Evolutionary conservation across 441 rosid genomes (phyloP).

Genomic region (Isatis lusitanica): DNA sequence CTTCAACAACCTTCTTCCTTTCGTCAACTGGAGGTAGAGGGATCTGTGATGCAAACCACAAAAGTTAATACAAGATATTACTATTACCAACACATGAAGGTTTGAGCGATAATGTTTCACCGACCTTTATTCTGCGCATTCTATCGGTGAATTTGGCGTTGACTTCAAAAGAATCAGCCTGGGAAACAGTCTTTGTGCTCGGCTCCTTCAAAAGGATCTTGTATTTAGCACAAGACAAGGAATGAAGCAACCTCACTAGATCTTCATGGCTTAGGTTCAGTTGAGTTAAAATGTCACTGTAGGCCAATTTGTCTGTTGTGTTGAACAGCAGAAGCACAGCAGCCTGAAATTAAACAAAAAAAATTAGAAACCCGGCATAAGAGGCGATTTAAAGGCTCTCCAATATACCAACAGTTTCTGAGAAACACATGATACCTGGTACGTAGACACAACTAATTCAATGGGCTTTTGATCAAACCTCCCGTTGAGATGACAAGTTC

Average conservation of each 20-base stretch:
- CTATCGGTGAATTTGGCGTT: conserved; percentile 81
- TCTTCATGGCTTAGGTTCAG: conserved; percentile 83
- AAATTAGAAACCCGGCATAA: background rate
- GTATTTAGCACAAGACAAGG: conserved; percentile 88
- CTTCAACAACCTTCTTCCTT: conserved; percentile 87
- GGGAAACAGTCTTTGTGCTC: conserved; percentile 63
- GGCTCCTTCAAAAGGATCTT: conserved; percentile 89
- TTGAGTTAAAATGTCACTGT: conserved; percentile 78
- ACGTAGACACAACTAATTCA: conserved; percentile 86
- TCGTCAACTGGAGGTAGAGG: conserved; percentile 97
- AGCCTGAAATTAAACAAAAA: conserved; percentile 47
- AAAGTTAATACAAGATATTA: background rate
- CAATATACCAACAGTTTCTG: background rate
- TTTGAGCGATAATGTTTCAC: background rate
- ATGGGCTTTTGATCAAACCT: conserved; percentile 84
- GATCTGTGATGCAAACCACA: conserved; percentile 47
- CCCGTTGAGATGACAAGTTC: conserved; percentile 78
- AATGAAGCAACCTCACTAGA: conserved; percentile 83
- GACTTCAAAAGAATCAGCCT: conserved; percentile 69
- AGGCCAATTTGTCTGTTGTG: conserved; percentile 67
- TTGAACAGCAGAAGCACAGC: conserved; percentile 83
- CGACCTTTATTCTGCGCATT: conserved; percentile 95
- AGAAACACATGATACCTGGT: conserved; percentile 59
- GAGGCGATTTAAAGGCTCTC: background rate
- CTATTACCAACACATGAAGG: background rate